Evolutionary conservation across 2,329 filamentous ascomycete genomes (phyloP).

Genomic region (Moelleriella libera): DNA sequence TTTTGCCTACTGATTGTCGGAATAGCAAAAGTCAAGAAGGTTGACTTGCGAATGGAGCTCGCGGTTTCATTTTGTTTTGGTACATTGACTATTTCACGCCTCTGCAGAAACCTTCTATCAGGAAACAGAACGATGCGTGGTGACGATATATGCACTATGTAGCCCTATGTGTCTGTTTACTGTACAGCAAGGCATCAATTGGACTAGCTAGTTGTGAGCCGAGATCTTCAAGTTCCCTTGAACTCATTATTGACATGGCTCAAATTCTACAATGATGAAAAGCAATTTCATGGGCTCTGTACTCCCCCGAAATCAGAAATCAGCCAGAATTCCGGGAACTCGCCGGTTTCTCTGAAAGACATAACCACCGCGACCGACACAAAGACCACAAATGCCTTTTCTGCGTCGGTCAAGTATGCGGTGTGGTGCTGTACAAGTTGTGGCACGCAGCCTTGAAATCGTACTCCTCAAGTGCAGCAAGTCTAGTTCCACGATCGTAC

Average conservation of each 20-base stretch:
- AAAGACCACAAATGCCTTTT: not conserved
- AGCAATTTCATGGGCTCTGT: not conserved
- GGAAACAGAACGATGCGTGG: too few relatives aligned
- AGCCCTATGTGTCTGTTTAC: not conserved
- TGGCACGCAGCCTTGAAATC: constrained; percentile 33
- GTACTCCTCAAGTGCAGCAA: constrained; percentile 52
- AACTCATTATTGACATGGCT: constrained; percentile 4
- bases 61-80: too few relatives aligned
- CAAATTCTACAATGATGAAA: not conserved
- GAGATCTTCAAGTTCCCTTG: not conserved
- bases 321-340: not conserved
- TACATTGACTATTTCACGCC: too few relatives aligned
- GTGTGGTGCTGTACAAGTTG: constrained; percentile 16
- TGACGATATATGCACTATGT: not conserved
- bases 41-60: too few relatives aligned
- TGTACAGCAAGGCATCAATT: not conserved
- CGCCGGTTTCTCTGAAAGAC: too few relatives aligned
- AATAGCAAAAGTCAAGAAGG: too few relatives aligned
- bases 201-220: constrained; percentile 4
- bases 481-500: constrained; percentile 67
- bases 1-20: not conserved
- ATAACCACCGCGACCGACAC: not conserved
- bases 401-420: not conserved
- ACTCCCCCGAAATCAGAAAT: not conserved
- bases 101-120: too few relatives aligned